Conservation (phyloP, 495 filamentous ascomycete genomes). For the Cairneyella variabilis region DNA sequence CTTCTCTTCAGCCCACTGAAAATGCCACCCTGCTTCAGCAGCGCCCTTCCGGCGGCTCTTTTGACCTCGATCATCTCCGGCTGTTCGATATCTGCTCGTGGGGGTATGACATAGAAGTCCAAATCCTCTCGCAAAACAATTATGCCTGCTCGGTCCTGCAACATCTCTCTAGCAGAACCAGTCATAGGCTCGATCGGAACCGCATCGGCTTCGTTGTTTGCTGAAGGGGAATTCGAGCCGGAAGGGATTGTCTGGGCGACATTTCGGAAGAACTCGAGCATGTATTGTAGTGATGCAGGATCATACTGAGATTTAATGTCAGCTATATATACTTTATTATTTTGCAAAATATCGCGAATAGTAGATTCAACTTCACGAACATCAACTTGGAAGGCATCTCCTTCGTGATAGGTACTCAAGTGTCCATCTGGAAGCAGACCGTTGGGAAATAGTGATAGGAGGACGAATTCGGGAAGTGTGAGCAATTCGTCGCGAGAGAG, state of each 20-base stretch:
- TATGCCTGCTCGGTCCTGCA: constrained; percentile 74
- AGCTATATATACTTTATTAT: constrained; percentile 52
- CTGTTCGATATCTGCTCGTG: constrained; percentile 74
- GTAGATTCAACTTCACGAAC: constrained; percentile 48
- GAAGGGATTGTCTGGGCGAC: constrained; percentile 91
- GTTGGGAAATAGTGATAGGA: constrained; percentile 98
- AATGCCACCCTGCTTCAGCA: constrained; percentile 90
- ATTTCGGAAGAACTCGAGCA: constrained; percentile 97
- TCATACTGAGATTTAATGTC: constrained; percentile 76
- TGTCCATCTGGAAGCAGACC: constrained; percentile 96
- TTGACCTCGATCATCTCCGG: constrained; percentile 96
- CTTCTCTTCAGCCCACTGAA: constrained; percentile 93
- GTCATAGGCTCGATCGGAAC: constrained; percentile 65
- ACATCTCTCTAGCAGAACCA: constrained; percentile 68
- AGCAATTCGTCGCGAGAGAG: constrained; percentile 92
- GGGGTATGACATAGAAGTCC: constrained; percentile 98
- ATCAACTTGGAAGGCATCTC: constrained; percentile 94
- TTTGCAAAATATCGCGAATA: constrained; percentile 38
- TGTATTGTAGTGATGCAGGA: constrained; percentile 92
- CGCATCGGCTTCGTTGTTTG: constrained; percentile 57
- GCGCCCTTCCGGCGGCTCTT: constrained; percentile 79
- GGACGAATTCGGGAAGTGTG: constrained; percentile 93
- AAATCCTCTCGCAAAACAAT: constrained; percentile 96
- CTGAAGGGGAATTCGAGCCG: constrained; percentile 56
- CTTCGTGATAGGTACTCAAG: constrained; percentile 84